Conservation (phyloP, 352 stramenopile genomes). For the Phytopythium litorale region DNA sequence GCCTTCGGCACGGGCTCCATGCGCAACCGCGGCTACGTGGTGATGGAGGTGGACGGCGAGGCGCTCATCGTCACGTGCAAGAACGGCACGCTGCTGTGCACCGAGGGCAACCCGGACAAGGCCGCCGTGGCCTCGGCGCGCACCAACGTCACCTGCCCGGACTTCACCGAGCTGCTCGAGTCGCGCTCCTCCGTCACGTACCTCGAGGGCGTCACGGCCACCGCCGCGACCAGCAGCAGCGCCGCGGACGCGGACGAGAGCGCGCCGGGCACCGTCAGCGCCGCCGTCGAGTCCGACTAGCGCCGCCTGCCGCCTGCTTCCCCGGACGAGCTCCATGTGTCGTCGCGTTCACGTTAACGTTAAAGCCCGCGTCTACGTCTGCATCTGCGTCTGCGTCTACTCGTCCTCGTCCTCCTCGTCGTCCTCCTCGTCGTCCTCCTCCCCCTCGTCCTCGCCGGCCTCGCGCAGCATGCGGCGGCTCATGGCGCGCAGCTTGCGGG, state of each 20-base stretch:
- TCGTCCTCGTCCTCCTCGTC: background rate
- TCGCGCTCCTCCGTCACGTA: constrained; percentile 50
- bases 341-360: background rate
- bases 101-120: constrained; percentile 52
- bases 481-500: constrained; percentile 40
- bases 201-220: constrained; percentile 30
- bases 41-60: constrained; percentile 35
- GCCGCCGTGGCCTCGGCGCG: constrained; percentile 31
- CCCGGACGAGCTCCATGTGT: background rate
- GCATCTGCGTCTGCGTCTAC: background rate
- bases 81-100: constrained; percentile 46
- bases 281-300: constrained; percentile 14
- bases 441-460: background rate
- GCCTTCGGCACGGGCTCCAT: constrained; percentile 47
- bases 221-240: background rate
- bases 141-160: constrained; percentile 49
- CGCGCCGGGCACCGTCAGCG: constrained; percentile 25
- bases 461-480: constrained; percentile 35
- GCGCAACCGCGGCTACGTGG: constrained; percentile 56
- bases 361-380: background rate
- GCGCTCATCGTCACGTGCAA: constrained; percentile 67
- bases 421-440: background rate
- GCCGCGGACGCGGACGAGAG: constrained; percentile 8
- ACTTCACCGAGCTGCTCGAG: constrained; percentile 61
- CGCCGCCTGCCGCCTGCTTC: background rate